Evolutionary conservation across 1,139 yeast genomes (phyloP).

Genomic region (Saccharomyces uvarum): DNA sequence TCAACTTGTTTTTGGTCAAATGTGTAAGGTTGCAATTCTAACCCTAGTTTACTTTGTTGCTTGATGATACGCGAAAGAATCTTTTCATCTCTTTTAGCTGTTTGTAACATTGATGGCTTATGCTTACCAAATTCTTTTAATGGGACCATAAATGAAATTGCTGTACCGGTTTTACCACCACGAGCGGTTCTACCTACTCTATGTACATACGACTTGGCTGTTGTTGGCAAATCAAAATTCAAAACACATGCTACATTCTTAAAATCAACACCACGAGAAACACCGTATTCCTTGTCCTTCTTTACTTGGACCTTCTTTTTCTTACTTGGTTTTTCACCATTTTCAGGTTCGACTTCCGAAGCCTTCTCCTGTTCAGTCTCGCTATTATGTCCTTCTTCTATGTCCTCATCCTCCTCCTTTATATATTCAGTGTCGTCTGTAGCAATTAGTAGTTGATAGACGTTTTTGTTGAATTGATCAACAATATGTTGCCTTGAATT

Average conservation of each 20-base stretch:
- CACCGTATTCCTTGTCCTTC: constrained; percentile 77
- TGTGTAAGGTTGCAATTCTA: constrained; percentile 72
- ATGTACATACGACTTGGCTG: constrained; percentile 86
- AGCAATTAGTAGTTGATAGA: constrained; percentile 81
- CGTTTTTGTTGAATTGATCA: constrained; percentile 87
- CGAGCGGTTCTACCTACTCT: constrained; percentile 97
- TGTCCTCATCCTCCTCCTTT: constrained; percentile 46
- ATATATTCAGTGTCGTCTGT: constrained; percentile 78
- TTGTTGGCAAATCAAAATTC: constrained; percentile 88
- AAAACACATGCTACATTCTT: constrained; percentile 92
- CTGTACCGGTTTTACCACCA: constrained; percentile 93
- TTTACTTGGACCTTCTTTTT: constrained; percentile 35
- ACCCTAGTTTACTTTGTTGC: constrained; percentile 68
- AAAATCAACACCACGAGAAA: constrained; percentile 95
- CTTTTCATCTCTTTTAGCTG: constrained; percentile 81
- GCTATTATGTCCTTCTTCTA: constrained; percentile 33
- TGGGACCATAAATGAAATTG: constrained; percentile 87
- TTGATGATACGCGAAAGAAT: constrained; percentile 67
- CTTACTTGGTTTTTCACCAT: constrained; percentile 14
- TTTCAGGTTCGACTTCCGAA: constrained; percentile 15
- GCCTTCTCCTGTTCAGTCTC: constrained; percentile 16
- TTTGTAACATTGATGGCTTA: constrained; percentile 62
- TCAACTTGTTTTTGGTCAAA: constrained; percentile 91
- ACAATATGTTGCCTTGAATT: constrained; percentile 92
- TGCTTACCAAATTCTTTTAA: constrained; percentile 81